phyloP scores from a whole-genome alignment of 345 rosid species.

The Odontarrhena argentea region DNA sequence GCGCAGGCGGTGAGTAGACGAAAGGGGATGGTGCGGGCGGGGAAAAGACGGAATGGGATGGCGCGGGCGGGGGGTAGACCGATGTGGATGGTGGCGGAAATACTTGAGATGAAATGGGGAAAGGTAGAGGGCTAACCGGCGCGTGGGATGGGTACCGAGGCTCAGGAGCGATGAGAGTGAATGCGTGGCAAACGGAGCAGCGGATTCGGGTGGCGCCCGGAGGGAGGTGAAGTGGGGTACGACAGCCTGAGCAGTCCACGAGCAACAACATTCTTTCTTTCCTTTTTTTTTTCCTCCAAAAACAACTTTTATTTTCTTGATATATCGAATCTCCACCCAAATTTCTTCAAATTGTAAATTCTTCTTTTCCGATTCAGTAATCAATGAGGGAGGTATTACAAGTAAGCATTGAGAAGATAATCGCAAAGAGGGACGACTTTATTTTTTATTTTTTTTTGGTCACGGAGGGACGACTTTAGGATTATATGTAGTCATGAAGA shows the following conservation, averaged over 20 bases:
- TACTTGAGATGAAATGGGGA: slow-evolving; percentile 15
- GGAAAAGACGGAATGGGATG: slow-evolving; percentile 9
- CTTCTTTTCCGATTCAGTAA: neutral
- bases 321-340: neutral
- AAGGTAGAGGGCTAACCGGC: slow-evolving; percentile 31
- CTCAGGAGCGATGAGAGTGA: slow-evolving; percentile 63
- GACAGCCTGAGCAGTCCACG: slow-evolving; percentile 77
- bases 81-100: slow-evolving; percentile 40
- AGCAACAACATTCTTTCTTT: slow-evolving; percentile 44
- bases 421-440: slow-evolving; percentile 5
- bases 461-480: slow-evolving; percentile 22
- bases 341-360: neutral
- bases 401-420: neutral
- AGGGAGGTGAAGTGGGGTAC: slow-evolving; percentile 65
- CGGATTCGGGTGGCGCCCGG: slow-evolving; percentile 66
- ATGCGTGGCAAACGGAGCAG: slow-evolving; percentile 72
- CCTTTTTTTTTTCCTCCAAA: no score
- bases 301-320: neutral
- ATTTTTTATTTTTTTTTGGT: no score
- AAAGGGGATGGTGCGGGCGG: slow-evolving; percentile 42
- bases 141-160: slow-evolving; percentile 31
- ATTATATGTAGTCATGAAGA: slow-evolving; percentile 4
- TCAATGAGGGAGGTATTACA: neutral
- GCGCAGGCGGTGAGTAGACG: slow-evolving; percentile 40
- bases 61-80: slow-evolving; percentile 44